These are phyloP conservation scores for Abrus pulchellus DNA, from an alignment of 306 rosid species.

Conservation along the genomic window DNA sequence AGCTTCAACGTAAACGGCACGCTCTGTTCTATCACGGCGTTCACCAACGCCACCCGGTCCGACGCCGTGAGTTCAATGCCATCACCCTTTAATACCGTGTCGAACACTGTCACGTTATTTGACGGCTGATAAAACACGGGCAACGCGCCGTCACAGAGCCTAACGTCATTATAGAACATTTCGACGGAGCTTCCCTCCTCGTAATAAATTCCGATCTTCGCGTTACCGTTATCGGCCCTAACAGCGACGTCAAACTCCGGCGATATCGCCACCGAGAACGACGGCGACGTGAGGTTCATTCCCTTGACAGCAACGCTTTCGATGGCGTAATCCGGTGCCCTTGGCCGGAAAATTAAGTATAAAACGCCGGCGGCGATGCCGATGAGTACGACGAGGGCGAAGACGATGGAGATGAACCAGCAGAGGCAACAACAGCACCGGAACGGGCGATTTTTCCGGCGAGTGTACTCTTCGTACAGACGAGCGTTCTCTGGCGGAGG, in stretches of 20 bases:
- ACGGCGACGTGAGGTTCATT: conserved; percentile 53
- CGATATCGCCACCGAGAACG: conserved; percentile 41
- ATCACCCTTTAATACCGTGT: conserved; percentile 58
- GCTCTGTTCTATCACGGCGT: conserved; percentile 49
- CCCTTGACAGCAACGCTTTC: conserved; percentile 56
- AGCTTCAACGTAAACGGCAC: conserved; percentile 64
- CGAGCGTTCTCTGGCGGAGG: conserved; percentile 72
- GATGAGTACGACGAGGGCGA: conserved; percentile 50
- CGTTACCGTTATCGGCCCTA: conserved; percentile 65
- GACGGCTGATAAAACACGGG: conserved; percentile 80
- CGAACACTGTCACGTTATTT: conserved; percentile 67
- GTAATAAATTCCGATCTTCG: conserved; percentile 74
- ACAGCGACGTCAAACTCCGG: conserved; percentile 63
- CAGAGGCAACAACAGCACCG: conserved; percentile 57
- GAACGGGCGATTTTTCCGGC: conserved; percentile 45
- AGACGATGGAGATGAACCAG: conserved; percentile 49
- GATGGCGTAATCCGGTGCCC: conserved; percentile 61
- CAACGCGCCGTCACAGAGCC: conserved; percentile 61
- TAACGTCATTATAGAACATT: conserved; percentile 49
- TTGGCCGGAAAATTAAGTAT: conserved; percentile 67
- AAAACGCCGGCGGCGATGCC: conserved; percentile 53
- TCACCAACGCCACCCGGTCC: conserved; percentile 41
- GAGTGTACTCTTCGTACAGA: conserved; percentile 53
- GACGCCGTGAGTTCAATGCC: conserved; percentile 48
- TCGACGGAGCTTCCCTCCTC: conserved; percentile 55